These are phyloP conservation scores for Thielaviopsis populi DNA, from an alignment of 2,329 filamentous ascomycete species.

Conservation along the genomic window DNA sequence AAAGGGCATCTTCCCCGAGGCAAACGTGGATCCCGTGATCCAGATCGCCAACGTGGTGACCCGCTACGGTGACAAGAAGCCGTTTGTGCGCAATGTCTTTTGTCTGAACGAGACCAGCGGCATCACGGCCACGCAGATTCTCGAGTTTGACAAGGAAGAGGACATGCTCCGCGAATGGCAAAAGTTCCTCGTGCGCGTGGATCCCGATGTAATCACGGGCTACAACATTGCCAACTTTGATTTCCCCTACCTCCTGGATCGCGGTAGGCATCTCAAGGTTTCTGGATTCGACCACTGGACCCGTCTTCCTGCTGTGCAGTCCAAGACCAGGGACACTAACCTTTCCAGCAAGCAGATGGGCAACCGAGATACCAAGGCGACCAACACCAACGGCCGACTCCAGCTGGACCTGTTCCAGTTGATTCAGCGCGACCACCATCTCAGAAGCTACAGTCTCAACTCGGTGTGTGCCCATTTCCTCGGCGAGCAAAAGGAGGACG, in stretches of 20 bases:
- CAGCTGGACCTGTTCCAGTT: slow-evolving; percentile 91
- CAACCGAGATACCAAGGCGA: slow-evolving; percentile 82
- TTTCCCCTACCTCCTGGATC: slow-evolving; percentile 85
- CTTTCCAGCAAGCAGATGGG: slow-evolving; percentile 98
- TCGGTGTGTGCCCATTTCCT: slow-evolving; percentile 91
- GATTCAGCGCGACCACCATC: slow-evolving; percentile 83
- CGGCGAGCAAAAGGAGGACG: slow-evolving; percentile 95
- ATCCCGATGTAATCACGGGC: slow-evolving; percentile 94
- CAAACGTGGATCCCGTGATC: slow-evolving; percentile 83
- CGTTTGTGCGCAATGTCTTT: slow-evolving; percentile 93
- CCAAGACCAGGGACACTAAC: slow-evolving; percentile 61
- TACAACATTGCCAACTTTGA: slow-evolving; percentile 99
- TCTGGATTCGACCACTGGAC: slow-evolving; percentile 75
- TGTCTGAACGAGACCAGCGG: slow-evolving; percentile 81
- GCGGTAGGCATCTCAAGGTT: slow-evolving; percentile 72
- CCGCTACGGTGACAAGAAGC: slow-evolving; percentile 84
- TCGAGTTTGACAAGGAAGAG: slow-evolving; percentile 67
- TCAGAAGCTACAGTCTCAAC: slow-evolving; percentile 93
- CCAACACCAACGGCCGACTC: slow-evolving; percentile 84
- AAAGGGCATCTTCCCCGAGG: slow-evolving; percentile 93
- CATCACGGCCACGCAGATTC: slow-evolving; percentile 87
- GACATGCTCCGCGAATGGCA: slow-evolving; percentile 90
- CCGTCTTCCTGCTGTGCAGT: slow-evolving; percentile 55
- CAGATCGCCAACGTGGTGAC: slow-evolving; percentile 97
- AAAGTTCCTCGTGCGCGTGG: slow-evolving; percentile 74